Percentiles rank a stretch among this genome's conserved stretches.
phyloP scores from a whole-genome alignment of 768 basidiomycete genomes.

The Lentinula aciculospora region DNA sequence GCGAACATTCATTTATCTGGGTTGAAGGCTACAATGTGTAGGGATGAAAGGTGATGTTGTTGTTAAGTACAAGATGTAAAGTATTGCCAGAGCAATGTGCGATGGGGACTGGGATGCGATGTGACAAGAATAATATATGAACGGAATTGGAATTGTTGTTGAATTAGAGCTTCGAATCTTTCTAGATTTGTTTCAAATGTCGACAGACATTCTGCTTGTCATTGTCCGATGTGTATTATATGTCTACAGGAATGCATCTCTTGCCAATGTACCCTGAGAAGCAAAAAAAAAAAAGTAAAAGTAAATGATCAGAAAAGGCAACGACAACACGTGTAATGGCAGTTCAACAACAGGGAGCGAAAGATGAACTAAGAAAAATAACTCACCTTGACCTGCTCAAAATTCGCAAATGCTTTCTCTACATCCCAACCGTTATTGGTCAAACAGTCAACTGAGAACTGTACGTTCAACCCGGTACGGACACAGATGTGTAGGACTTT shows the following conservation, averaged over 20 bases:
- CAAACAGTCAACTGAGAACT: constrained; percentile 82
- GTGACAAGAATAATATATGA: neutral
- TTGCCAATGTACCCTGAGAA: constrained; percentile 42
- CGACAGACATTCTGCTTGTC: neutral
- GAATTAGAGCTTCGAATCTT: neutral
- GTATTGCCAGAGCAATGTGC: neutral
- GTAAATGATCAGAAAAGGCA: too few relatives aligned
- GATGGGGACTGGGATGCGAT: neutral
- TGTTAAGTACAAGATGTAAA: neutral
- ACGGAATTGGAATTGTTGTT: neutral
- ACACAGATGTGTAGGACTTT: constrained; percentile 66
- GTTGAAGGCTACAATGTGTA: neutral
- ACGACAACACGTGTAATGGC: neutral
- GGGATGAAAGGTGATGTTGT: neutral
- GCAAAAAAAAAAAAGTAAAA: constrained; percentile 9
- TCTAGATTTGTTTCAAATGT: neutral
- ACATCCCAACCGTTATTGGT: constrained; percentile 82
- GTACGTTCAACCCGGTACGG: constrained; percentile 72
- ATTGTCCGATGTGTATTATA: neutral
- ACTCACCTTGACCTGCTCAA: constrained; percentile 77
- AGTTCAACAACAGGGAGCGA: neutral
- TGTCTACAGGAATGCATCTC: constrained; percentile 48
- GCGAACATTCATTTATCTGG: neutral
- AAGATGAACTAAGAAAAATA: neutral
- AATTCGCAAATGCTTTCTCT: constrained; percentile 75